A percentile compares a stretch with the other conserved stretches of the same genome.
Conservation (phyloP, 495 filamentous ascomycete species). For the Schizothecium vesticola region DNA sequence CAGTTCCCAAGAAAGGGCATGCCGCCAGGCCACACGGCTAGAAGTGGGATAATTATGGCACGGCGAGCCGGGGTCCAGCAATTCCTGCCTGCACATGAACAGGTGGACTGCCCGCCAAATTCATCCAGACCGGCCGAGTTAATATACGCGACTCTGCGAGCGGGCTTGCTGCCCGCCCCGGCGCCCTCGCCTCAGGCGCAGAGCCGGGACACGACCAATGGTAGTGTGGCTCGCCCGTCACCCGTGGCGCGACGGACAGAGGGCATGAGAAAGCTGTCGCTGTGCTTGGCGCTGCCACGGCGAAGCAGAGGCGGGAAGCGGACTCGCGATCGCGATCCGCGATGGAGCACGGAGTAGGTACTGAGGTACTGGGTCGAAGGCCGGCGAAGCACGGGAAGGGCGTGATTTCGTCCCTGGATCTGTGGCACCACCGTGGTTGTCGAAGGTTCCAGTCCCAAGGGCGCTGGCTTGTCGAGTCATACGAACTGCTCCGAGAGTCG, state of each 20-base stretch:
- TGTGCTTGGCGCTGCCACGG: too few species aligned
- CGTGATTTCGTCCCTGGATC: background rate
- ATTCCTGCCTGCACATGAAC: constrained; percentile 24
- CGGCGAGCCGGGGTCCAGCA: constrained; percentile 4
- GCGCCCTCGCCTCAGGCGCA: background rate
- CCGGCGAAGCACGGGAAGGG: background rate
- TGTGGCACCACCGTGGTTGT: background rate
- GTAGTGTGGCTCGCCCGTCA: constrained; percentile 4
- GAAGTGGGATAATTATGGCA: constrained; percentile 27
- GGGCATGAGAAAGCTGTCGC: background rate
- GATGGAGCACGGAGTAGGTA: background rate
- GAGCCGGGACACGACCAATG: background rate
- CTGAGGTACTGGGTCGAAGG: background rate
- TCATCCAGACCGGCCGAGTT: constrained; percentile 25
- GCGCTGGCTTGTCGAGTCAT: constrained; percentile 8
- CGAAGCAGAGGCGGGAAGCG: background rate
- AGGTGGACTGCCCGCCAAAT: constrained; percentile 24
- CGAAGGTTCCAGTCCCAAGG: background rate
- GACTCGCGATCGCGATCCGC: background rate
- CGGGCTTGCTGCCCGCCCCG: background rate
- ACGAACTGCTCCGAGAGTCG: background rate
- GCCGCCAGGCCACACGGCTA: constrained; percentile 23
- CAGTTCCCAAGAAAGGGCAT: constrained; percentile 2
- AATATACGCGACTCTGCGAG: constrained; percentile 29
- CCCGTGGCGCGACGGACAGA: background rate